phyloP scores from a whole-genome alignment of 768 basidiomycete species.

The Macrolepiota dolichaula region DNA sequence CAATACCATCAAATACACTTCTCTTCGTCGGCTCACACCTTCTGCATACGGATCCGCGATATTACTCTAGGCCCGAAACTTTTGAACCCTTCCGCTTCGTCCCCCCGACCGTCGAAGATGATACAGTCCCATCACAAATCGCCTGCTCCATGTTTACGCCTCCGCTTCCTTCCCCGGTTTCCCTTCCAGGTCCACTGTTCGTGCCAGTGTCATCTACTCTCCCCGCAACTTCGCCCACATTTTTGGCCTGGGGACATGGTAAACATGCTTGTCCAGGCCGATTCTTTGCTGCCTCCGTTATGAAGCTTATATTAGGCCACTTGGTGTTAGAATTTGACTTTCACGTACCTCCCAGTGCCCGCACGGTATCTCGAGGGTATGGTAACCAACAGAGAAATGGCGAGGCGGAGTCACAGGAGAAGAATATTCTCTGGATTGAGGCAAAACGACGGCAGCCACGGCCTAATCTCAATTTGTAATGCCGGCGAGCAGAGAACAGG shows the following conservation, averaged over 20 bases:
- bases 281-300: conserved; percentile 14
- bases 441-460: neutral
- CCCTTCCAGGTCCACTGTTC: neutral
- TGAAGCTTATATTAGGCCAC: conserved; percentile 15
- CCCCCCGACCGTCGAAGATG: neutral
- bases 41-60: neutral
- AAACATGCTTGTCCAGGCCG: conserved; percentile 28
- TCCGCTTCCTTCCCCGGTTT: neutral
- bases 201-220: conserved; percentile 6
- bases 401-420: neutral
- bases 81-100: conserved; percentile 6
- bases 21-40: conserved; percentile 8
- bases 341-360: neutral
- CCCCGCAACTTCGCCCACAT: conserved; percentile 23
- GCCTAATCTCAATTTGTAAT: neutral
- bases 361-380: neutral
- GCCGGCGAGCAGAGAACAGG: neutral
- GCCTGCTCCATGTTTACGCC: neutral
- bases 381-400: neutral
- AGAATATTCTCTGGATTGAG: conserved; percentile 7
- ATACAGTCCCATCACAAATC: neutral
- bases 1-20: conserved; percentile 1
- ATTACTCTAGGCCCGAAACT: neutral
- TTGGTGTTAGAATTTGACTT: conserved; percentile 9
- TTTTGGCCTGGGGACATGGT: conserved; percentile 33